These are phyloP conservation scores for Carallia pectinifolia DNA, from an alignment of 345 rosid species.

Conservation along the genomic window DNA sequence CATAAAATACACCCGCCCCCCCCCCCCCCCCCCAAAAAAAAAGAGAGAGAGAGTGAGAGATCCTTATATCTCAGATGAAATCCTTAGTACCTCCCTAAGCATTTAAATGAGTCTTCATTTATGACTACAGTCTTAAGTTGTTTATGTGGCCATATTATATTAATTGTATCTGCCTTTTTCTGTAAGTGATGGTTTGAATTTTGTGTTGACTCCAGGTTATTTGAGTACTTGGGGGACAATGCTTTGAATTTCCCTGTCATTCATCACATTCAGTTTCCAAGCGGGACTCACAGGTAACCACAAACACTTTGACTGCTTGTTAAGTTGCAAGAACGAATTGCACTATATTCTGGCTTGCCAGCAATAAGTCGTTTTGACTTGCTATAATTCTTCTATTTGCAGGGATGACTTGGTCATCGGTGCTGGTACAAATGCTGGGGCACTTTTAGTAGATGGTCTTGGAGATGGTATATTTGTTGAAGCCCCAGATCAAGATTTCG, in stretches of 20 bases:
- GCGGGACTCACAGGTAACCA: slow-evolving; percentile 65
- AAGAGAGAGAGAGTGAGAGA: too few species aligned
- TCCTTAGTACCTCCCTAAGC: too few species aligned
- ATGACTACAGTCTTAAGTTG: too few species aligned
- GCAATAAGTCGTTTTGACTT: slow-evolving; percentile 5
- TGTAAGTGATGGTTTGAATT: slow-evolving; percentile 7
- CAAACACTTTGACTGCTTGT: not conserved
- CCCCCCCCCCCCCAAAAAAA: too few species aligned
- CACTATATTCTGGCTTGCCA: too few species aligned
- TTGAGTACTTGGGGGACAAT: slow-evolving; percentile 77
- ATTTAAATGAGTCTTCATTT: too few species aligned
- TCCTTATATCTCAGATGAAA: too few species aligned
- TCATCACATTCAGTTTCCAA: slow-evolving; percentile 86
- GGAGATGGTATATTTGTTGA: slow-evolving; percentile 91
- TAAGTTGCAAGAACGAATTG: too few species aligned
- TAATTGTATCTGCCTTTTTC: not conserved
- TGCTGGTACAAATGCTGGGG: slow-evolving; percentile 85
- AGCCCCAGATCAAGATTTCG: slow-evolving; percentile 82
- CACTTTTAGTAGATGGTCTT: slow-evolving; percentile 92
- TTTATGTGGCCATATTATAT: not conserved
- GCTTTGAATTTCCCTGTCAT: slow-evolving; percentile 74
- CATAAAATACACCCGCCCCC: too few species aligned
- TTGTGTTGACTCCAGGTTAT: slow-evolving; percentile 51
- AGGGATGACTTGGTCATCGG: slow-evolving; percentile 92
- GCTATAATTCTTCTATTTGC: slow-evolving; percentile 25